A percentile compares a stretch with the other conserved stretches of the same genome.
Conservation (phyloP, 768 basidiomycete species). For the Lyophyllum semitale region DNA sequence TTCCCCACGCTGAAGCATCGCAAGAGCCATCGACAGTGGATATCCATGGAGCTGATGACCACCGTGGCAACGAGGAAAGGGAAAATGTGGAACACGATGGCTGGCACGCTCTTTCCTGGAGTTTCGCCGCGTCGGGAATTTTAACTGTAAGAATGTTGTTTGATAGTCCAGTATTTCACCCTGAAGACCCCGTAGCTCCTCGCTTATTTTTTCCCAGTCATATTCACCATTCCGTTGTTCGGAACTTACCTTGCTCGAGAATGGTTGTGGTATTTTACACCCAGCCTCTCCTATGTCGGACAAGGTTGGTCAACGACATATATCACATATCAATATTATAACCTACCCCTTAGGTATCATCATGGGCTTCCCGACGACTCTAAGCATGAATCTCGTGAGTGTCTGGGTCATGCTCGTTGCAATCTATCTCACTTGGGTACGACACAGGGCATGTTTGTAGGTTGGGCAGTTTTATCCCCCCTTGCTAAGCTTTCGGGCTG, state of each 20-base stretch:
- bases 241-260: slow-evolving; percentile 79
- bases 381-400: slow-evolving; percentile 88
- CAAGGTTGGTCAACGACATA: slow-evolving; percentile 57
- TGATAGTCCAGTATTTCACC: not conserved
- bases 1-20: slow-evolving; percentile 17
- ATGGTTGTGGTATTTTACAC: slow-evolving; percentile 95
- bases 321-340: slow-evolving; percentile 3
- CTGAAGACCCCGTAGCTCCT: slow-evolving; percentile 52
- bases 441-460: slow-evolving; percentile 93
- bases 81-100: slow-evolving; percentile 64
- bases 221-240: slow-evolving; percentile 87
- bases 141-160: slow-evolving; percentile 64
- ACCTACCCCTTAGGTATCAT: slow-evolving; percentile 67
- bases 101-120: slow-evolving; percentile 77
- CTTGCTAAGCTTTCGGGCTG: slow-evolving; percentile 80
- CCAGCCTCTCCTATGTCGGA: slow-evolving; percentile 89
- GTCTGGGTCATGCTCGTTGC: not conserved
- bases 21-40: slow-evolving; percentile 19
- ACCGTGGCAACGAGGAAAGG: slow-evolving; percentile 34
- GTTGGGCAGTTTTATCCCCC: slow-evolving; percentile 94
- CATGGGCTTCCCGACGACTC: slow-evolving; percentile 94
- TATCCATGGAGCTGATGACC: slow-evolving; percentile 30
- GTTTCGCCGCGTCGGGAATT: slow-evolving; percentile 72
- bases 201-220: slow-evolving; percentile 87
- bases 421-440: not conserved